phyloP scores from a whole-genome alignment of 192 early-diverging fungal species.

The Coemansia sp. region DNA sequence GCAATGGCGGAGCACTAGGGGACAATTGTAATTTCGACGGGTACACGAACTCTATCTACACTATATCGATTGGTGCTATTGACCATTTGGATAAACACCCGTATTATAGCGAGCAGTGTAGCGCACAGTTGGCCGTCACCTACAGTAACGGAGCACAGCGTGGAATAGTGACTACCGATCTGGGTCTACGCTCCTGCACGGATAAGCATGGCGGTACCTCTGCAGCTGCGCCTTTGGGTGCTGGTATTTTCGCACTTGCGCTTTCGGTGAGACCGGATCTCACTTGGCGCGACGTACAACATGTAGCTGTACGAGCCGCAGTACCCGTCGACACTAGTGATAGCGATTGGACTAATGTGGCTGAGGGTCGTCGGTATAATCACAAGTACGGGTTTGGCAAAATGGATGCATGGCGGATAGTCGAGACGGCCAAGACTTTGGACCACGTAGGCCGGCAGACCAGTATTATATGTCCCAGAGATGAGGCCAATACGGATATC shows the following conservation, averaged over 20 bases:
- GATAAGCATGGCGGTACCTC: slow-evolving; percentile 88
- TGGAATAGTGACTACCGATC: slow-evolving; percentile 89
- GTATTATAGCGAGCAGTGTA: slow-evolving; percentile 83
- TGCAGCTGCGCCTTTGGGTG: slow-evolving; percentile 91
- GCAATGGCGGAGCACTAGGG: slow-evolving; percentile 77
- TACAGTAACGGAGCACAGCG: slow-evolving; percentile 81
- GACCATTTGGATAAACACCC: slow-evolving; percentile 78
- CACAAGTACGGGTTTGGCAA: slow-evolving; percentile 96
- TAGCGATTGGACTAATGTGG: slow-evolving; percentile 71
- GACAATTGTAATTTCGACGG: slow-evolving; percentile 99
- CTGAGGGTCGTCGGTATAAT: slow-evolving; percentile 77
- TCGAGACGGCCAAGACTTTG: slow-evolving; percentile 76
- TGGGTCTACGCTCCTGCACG: slow-evolving; percentile 76
- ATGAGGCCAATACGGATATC: slow-evolving; percentile 55
- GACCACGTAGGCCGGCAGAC: slow-evolving; percentile 70
- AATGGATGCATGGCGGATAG: slow-evolving; percentile 79
- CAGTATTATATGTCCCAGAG: slow-evolving; percentile 47
- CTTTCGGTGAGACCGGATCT: slow-evolving; percentile 88
- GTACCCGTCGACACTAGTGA: slow-evolving; percentile 72
- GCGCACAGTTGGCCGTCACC: slow-evolving; percentile 84
- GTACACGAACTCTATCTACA: slow-evolving; percentile 95
- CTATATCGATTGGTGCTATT: slow-evolving; percentile 90
- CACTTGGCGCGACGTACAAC: slow-evolving; percentile 93
- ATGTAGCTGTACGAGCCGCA: slow-evolving; percentile 78
- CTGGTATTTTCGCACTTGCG: slow-evolving; percentile 88